phyloP scores from a whole-genome alignment of 2,329 filamentous ascomycete species.

The Penicillium concentricum region DNA sequence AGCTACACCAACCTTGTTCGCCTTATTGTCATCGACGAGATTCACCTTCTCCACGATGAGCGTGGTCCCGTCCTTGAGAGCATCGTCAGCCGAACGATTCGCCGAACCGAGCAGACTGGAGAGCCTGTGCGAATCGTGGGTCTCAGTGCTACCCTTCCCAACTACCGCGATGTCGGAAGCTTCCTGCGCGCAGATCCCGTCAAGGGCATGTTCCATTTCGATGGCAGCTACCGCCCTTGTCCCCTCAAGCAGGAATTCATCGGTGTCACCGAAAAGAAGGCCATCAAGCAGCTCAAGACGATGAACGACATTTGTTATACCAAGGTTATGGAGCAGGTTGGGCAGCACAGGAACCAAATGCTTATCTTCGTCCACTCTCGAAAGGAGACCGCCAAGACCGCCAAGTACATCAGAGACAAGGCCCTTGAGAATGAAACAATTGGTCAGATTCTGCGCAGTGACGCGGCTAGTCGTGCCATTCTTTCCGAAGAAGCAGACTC shows the following conservation, averaged over 20 bases:
- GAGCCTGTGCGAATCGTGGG: slow-evolving; percentile 90
- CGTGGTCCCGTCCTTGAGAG: slow-evolving; percentile 95
- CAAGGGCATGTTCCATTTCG: slow-evolving; percentile 93
- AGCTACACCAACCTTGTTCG: slow-evolving; percentile 98
- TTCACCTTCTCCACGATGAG: slow-evolving; percentile 95
- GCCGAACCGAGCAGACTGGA: slow-evolving; percentile 88
- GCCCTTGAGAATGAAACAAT: slow-evolving; percentile 97
- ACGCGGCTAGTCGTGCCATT: slow-evolving; percentile 87
- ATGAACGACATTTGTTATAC: slow-evolving; percentile 99
- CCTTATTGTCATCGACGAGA: slow-evolving; percentile 95
- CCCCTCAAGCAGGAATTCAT: slow-evolving; percentile 96
- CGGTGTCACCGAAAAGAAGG: slow-evolving; percentile 94
- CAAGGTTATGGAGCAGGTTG: slow-evolving; percentile 95
- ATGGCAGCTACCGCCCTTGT: slow-evolving; percentile 89
- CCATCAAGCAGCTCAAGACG: slow-evolving; percentile 96
- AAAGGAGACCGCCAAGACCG: slow-evolving; percentile 97
- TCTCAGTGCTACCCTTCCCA: slow-evolving; percentile 90
- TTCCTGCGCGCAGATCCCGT: slow-evolving; percentile 86
- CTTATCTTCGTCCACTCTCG: slow-evolving; percentile 97
- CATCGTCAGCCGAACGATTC: slow-evolving; percentile 91
- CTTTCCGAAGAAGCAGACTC: slow-evolving; percentile 79
- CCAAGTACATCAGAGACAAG: slow-evolving; percentile 93
- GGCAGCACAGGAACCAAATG: slow-evolving; percentile 92
- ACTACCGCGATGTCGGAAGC: slow-evolving; percentile 92
- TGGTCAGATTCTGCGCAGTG: slow-evolving; percentile 87